Conservation (phyloP, 2,329 filamentous ascomycete genomes). For the Bipolaris cookei region DNA sequence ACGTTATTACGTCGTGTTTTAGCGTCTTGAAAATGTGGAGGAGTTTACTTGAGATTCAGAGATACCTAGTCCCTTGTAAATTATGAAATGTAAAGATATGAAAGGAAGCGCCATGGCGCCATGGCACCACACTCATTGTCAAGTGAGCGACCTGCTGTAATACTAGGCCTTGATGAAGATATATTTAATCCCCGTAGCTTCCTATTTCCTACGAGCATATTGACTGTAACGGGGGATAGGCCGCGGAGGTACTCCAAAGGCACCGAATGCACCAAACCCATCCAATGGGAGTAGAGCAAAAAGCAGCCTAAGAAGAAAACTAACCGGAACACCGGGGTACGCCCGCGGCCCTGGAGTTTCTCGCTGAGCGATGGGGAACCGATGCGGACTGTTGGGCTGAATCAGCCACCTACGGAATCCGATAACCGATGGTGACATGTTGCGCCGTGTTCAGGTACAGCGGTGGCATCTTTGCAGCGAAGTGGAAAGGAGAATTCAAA, state of each 20-base stretch:
- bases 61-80: constrained; percentile 46
- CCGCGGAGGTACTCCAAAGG: constrained; percentile 5
- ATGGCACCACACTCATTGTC: constrained; percentile 37
- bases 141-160: constrained; percentile 34
- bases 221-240: not conserved
- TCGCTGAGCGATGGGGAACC: constrained; percentile 30
- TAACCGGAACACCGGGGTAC: constrained; percentile 12
- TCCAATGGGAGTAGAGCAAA: constrained; percentile 8
- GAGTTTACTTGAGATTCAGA: constrained; percentile 32
- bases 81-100: constrained; percentile 44
- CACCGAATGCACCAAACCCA: not conserved
- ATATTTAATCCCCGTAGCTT: not conserved
- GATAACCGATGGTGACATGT: constrained; percentile 10
- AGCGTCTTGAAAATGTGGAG: constrained; percentile 20
- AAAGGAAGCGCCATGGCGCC: constrained; percentile 36
- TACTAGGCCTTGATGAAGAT: constrained; percentile 35
- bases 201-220: not conserved
- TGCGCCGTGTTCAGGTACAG: not conserved
- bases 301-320: constrained; percentile 13
- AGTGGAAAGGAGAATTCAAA: too few relatives aligned
- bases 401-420: not conserved
- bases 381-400: constrained; percentile 23
- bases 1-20: constrained; percentile 13
- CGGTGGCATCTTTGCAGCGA: not conserved
- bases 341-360: constrained; percentile 7